These are phyloP conservation scores for Metarhizium rileyi DNA, from an alignment of 2,329 filamentous ascomycete genomes.

Conservation along the genomic window DNA sequence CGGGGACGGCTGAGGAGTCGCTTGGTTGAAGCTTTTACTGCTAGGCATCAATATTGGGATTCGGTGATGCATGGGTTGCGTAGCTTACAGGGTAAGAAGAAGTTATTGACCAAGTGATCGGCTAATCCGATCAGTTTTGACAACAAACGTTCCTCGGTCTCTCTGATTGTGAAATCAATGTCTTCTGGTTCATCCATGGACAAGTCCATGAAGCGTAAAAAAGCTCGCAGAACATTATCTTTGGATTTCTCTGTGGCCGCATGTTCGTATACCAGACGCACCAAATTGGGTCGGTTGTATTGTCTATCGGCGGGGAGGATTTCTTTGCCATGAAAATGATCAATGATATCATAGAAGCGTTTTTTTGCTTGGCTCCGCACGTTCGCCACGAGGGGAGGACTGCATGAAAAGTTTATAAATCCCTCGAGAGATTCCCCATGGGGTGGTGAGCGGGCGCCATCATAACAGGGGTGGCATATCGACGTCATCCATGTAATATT, in stretches of 20 bases:
- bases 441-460: no score
- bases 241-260: background rate
- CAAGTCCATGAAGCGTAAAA: background rate
- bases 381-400: no score
- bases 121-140: background rate
- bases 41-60: background rate
- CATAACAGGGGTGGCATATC: no score
- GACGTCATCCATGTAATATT: no score
- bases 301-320: conserved; percentile 15
- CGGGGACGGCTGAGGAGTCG: conserved; percentile 2
- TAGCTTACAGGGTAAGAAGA: conserved; percentile 6
- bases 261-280: background rate
- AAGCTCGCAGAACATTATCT: conserved; percentile 1
- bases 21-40: background rate
- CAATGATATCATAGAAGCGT: no score
- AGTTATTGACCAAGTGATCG: conserved; percentile 7
- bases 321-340: no score
- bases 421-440: no score
- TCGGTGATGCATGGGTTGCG: background rate
- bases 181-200: background rate
- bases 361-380: no score
- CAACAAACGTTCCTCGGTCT: background rate
- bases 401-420: no score
- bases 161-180: background rate
- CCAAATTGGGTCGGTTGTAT: background rate